phyloP scores from a whole-genome alignment of 345 rosid species.

The Lenwebbia sp. region DNA sequence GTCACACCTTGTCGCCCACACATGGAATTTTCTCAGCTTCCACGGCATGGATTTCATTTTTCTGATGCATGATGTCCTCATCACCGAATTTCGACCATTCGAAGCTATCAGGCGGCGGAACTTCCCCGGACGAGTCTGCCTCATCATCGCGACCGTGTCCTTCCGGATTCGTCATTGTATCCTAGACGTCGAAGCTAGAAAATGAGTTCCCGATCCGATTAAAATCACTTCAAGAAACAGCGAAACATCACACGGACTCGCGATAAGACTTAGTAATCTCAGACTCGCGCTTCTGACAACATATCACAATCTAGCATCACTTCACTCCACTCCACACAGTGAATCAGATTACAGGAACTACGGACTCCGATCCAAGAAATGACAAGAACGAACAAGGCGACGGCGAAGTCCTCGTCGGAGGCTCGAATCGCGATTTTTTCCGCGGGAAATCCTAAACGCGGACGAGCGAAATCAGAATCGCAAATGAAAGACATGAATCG shows the following conservation, averaged over 20 bases:
- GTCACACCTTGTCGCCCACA: slow-evolving; percentile 73
- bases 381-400: background rate
- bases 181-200: background rate
- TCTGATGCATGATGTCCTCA: slow-evolving; percentile 39
- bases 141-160: slow-evolving; percentile 25
- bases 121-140: slow-evolving; percentile 18
- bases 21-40: slow-evolving; percentile 62
- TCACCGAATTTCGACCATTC: slow-evolving; percentile 40
- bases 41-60: slow-evolving; percentile 33
- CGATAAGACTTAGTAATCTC: no score
- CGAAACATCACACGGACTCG: background rate
- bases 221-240: background rate
- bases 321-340: background rate
- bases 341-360: background rate
- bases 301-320: background rate
- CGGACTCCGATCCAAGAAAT: background rate
- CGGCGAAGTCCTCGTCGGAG: background rate
- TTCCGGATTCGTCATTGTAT: slow-evolving; percentile 42
- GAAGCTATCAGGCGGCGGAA: slow-evolving; percentile 17
- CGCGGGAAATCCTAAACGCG: background rate
- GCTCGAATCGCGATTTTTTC: background rate
- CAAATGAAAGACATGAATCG: background rate
- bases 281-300: background rate
- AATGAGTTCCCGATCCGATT: background rate
- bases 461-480: background rate